Base-by-base conservation (phyloP, 345 rosid genomes). In the Toxicodendron radicans region DNA sequence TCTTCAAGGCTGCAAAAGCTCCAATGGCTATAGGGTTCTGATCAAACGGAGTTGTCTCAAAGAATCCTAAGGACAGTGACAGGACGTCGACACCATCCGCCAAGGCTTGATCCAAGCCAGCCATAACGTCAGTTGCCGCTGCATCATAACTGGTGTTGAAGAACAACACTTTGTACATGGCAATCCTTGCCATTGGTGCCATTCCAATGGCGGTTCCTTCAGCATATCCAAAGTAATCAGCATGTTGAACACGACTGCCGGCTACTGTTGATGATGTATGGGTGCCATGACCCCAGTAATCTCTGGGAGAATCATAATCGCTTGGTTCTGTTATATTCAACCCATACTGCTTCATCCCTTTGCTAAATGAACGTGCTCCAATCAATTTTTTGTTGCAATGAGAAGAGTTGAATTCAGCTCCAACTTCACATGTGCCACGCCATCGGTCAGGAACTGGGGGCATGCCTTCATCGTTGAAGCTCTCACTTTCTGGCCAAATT, bases 231-330 rank as follows among this genome's bases (percentile, higher is more conserved):
- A 86, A 88, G 73, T 85, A 85, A 54, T 73, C 84, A 30, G 69
- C 85, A 1, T 32, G 52, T 1, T 0, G 73, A 12, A 80, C 85
- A 1, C 58, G 75, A 58, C 83, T 77, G 13, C 87, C 92, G 4
- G 83, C 87, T 33, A 68, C 87, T 0, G 81, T 86, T 30, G 90
- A 85, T 10, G 88, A 82, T 35, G 86, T 83, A 75, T 83, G 90
- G 38, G 80, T 80, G 7, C 90, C 87, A 48, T 86, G 92, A 10
- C 90, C 92, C 70, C 46, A 32, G 68, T 1, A 85, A 32, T 83
- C 92, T 78, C 87, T 83, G 0, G 88, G 86, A 30, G 88, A 88
- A 74, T 88, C 84, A 64, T 81, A 86, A 80, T 85, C 85, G 45
- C 77, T 48, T 0, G 75, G 75, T 20, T 61, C 63, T 12, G 86